Base-by-base conservation (phyloP, 163 green algal genomes). In the Prototheca cutis region DNA sequence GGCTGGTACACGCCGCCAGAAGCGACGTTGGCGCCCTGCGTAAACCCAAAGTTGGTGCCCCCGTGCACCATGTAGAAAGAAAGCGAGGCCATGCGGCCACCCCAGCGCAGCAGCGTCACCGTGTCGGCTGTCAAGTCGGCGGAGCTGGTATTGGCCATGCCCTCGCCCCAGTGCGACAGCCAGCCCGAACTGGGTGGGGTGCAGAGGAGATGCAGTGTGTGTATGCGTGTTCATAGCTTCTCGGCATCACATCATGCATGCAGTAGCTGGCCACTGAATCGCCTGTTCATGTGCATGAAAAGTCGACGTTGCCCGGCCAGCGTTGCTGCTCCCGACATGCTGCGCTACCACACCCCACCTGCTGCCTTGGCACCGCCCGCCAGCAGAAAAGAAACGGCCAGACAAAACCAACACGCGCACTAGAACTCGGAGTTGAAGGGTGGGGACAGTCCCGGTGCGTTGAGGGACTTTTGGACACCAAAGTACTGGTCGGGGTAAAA, bases 41-140 rank as follows among this genome's bases (percentile, higher is more conserved):
- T 75, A 30, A 73, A 80, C 4, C 71, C 80, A 74, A 84, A 88
- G 58, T 87, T 88, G 56, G 80, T 83, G 33, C 80, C 80, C 3
- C 80, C 80, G 47, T 80, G 68, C 7, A 68, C 69, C 80, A 88
- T 88, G 65, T 87, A 88, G 32, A 88, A 73, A 53, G 65, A 79
- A 48, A 87, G 66, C 1, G 48, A 73, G 62, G 60, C 74, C 10
- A 34, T 81, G 62, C 40, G 53, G 52, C 75, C 59, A 24, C 52
- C 59, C 27, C 72, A 83, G 19, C 48, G 47, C 23, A 85, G 70
- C 42, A 77, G 61, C 0, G 19, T 36, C 29, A 31, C 4, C n/a
- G 61, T 56, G 61, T 68, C 34, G 27, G 57, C 24, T 42, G 48
- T 31, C 48, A 78, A 59, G 7, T 51, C 23, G 6, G 23, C 17